Evolutionary conservation across 805 yeast genomes (phyloP).

Genomic region (Candida adriatica): DNA sequence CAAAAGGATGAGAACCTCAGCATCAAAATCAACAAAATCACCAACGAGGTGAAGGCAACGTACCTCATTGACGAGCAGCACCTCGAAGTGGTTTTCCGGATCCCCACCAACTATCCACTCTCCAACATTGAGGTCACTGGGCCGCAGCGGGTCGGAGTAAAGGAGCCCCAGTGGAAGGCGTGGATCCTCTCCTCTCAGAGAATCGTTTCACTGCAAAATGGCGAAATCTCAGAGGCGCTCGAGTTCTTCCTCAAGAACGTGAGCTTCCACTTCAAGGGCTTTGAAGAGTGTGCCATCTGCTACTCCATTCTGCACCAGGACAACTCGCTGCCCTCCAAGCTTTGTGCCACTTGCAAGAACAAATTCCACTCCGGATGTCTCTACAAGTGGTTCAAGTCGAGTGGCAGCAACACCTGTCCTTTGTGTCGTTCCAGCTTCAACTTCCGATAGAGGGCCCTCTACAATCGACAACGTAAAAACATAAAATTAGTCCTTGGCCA

Average conservation of each 20-base stretch:
- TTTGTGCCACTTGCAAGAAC: constrained; percentile 85
- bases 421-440: constrained; percentile 71
- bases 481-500: too few species aligned
- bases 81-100: constrained; percentile 66
- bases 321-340: constrained; percentile 82
- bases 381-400: constrained; percentile 95
- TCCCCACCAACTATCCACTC: constrained; percentile 77
- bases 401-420: constrained; percentile 91
- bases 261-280: constrained; percentile 81
- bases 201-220: constrained; percentile 67
- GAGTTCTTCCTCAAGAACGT: constrained; percentile 53
- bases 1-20: constrained; percentile 35
- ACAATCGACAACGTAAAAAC: not conserved
- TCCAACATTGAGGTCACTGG: constrained; percentile 71
- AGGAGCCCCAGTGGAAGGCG: constrained; percentile 88
- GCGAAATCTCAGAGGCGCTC: constrained; percentile 42
- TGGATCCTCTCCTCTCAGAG: constrained; percentile 92
- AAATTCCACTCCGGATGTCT: constrained; percentile 94
- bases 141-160: constrained; percentile 75
- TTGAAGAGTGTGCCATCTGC: constrained; percentile 96
- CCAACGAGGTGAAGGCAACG: constrained; percentile 63
- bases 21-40: constrained; percentile 52
- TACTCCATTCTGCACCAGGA: constrained; percentile 84
- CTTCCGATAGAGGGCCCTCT: constrained; percentile 25
- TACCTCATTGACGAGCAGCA: constrained; percentile 83